Base-by-base conservation (phyloP, 1,139 yeast genomes). In the Protomyces inundatus region DNA sequence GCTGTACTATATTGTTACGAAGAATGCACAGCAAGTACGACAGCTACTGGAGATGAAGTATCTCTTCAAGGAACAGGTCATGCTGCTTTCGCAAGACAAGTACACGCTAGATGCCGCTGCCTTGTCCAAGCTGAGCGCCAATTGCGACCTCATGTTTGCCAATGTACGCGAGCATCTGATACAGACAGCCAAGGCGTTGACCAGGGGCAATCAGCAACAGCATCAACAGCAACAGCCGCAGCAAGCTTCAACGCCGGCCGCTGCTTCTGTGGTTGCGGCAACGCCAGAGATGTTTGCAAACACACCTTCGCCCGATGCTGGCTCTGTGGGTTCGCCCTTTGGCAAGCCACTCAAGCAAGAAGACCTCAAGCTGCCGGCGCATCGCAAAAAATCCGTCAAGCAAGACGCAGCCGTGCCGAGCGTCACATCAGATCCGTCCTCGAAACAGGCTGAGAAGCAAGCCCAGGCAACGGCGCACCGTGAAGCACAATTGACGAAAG, bases 1-100 rank as follows among this genome's bases (percentile, higher is more conserved):
- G 14, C 33, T 58, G 40, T 58, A 58, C 36, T 58, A 58, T 23
- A 58, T 58, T 14, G 62, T 58, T 16, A 51, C 62, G 23, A 58
- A 52, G 39, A 58, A 58, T 42, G 52, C 53, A 36, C 62, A 51
- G 33, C 56, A 55, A 34, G 56, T 52, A 40, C 51, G 53, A 36
- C 62, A 58, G n/a, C 40, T 58, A 36, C 37, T 58, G 30, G 62
- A 58, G 56, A 52, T 58, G 62, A 58, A 58, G 56, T 58, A 58
- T 30, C 56, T 58, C n/a, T 58, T 58, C 53, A 37, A 55, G 9
- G 62, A 58, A 12, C 62, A 58, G 10, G 33, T 58, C 23, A 58
- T 35, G 34, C 54, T 36, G 12, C 53, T 40, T 39, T 30, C 32
- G 6, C 62, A 52, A 40, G 62, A 50, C 9, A 32, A 23, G 9